Base-by-base conservation (phyloP, 1,284 basidiomycete genomes). In the Phenoliferia sp. region DNA sequence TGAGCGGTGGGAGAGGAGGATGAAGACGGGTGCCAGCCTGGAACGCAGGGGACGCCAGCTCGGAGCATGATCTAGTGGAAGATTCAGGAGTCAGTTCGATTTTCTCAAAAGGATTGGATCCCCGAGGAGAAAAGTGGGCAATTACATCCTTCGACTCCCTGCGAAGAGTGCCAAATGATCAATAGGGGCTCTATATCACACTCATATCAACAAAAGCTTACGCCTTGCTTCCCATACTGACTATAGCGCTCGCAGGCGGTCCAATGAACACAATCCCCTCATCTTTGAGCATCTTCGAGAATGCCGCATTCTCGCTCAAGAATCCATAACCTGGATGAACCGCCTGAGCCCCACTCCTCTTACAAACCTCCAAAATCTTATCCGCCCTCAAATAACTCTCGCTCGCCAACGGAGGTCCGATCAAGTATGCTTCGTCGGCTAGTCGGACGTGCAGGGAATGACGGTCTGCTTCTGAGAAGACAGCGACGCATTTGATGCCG, bases 341-440 rank as follows among this genome's bases (percentile, higher is more conserved):
- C 0, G 90, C 89, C 83, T 94, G 89, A 31, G 93, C 93, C 39
- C 91, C 90, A 69, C 88, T 91, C 55, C 81, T 81, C 69, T 83
- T 85, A 71, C 91, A 93, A 2, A 92, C 85, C 22, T 89, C 86
- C 28, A 97, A 85, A 64, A 96, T 92, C 81, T 88, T 93, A 79
- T 96, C 90, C 80, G 90, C 89, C 33, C 88, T 83, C 65, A 97
- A 83, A 81, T 97, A 96, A 75, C 91, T 94, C 77, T 95, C 88
- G 0, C 88, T 80, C 0, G 91, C 93, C 0, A 88, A 87, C 1
- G 94, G 90, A 22, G 92, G 91, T 0, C 94, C 94, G 61, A 97
- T 93, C 74, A 89, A 90, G 77, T 92, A 94, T 5, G 94, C 93
- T 77, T 97, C 94, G 77, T 97, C 94, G n/a, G 94, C 94, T 60